Evolutionary conservation across 2,329 filamentous ascomycete genomes (phyloP).

Genomic region (Capronia epimyces): DNA sequence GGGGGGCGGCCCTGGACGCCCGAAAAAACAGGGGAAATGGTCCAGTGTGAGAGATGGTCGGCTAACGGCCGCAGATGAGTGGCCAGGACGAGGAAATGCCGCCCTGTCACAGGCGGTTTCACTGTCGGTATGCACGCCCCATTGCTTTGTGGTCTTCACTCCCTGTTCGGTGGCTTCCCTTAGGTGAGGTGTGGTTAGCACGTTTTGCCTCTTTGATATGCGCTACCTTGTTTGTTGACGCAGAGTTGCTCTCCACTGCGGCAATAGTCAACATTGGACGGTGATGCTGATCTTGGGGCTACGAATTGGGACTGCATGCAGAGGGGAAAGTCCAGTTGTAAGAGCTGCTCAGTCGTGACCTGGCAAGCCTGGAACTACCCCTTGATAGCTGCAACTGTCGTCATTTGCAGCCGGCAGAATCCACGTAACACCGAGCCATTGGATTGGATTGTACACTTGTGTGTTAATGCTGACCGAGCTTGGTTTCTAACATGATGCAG

Average conservation of each 20-base stretch:
- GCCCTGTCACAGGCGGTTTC: slow-evolving; percentile 23
- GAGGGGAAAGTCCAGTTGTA: slow-evolving; percentile 20
- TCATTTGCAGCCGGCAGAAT: slow-evolving; percentile 17
- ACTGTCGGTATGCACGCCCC: slow-evolving; percentile 14
- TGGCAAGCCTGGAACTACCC: slow-evolving; percentile 9
- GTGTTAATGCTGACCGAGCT: slow-evolving; percentile 15
- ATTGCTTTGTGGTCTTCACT: slow-evolving; percentile 10
- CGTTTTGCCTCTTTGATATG: slow-evolving; percentile 11
- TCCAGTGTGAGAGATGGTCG: slow-evolving; percentile 22
- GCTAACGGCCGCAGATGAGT: slow-evolving; percentile 18
- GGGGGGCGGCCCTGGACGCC: slow-evolving; percentile 20
- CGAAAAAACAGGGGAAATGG: slow-evolving; percentile 14
- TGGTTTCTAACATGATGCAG: slow-evolving; percentile 9
- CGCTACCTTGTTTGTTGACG: slow-evolving; percentile 4
- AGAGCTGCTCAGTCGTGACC: slow-evolving; percentile 9
- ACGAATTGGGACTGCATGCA: slow-evolving; percentile 21
- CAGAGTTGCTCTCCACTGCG: slow-evolving; percentile 13
- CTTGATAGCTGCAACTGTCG: slow-evolving; percentile 9
- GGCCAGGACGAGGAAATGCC: slow-evolving; percentile 7
- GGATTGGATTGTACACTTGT: slow-evolving; percentile 6
- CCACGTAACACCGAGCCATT: slow-evolving; percentile 27
- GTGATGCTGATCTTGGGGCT: slow-evolving; percentile 25
- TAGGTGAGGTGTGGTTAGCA: slow-evolving; percentile 4
- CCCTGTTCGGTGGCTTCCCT: slow-evolving; percentile 2
- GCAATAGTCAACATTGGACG: slow-evolving; percentile 18